A percentile compares a stretch with the other conserved stretches of the same genome.
Evolutionary conservation across 305 asterid species (phyloP).

Genomic region (Fraxinus floribunda): DNA sequence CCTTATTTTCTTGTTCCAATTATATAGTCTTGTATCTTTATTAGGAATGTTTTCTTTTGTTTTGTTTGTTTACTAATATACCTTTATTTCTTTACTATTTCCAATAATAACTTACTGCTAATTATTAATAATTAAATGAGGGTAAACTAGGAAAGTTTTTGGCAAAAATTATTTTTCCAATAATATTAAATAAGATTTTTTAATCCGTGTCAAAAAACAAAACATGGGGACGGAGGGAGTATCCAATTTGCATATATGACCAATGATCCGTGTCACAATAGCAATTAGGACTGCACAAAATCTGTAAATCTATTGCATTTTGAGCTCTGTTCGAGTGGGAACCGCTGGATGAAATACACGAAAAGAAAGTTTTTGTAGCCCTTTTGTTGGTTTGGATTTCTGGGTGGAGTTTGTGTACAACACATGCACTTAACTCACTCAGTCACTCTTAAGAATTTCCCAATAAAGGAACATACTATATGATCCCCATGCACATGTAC

Average conservation of each 20-base stretch:
- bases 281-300: background rate
- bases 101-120: too few relatives aligned
- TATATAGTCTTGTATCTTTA: too few relatives aligned
- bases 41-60: too few relatives aligned
- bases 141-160: too few relatives aligned
- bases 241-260: background rate
- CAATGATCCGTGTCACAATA: background rate
- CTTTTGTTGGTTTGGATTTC: background rate
- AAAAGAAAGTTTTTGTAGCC: background rate
- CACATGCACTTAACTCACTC: background rate
- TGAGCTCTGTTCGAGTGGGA: background rate
- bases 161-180: too few relatives aligned
- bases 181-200: too few relatives aligned
- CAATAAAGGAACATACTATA: background rate
- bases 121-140: too few relatives aligned
- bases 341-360: background rate
- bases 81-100: too few relatives aligned
- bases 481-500: background rate
- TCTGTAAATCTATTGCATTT: background rate
- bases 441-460: background rate
- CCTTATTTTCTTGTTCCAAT: too few relatives aligned
- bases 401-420: background rate
- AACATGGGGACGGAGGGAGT: too few relatives aligned
- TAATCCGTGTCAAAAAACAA: too few relatives aligned
- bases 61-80: too few relatives aligned